A percentile compares a stretch with the other conserved stretches of the same genome.
phyloP scores from a whole-genome alignment of 345 rosid species.

The Eucalyptus cladocalyx region DNA sequence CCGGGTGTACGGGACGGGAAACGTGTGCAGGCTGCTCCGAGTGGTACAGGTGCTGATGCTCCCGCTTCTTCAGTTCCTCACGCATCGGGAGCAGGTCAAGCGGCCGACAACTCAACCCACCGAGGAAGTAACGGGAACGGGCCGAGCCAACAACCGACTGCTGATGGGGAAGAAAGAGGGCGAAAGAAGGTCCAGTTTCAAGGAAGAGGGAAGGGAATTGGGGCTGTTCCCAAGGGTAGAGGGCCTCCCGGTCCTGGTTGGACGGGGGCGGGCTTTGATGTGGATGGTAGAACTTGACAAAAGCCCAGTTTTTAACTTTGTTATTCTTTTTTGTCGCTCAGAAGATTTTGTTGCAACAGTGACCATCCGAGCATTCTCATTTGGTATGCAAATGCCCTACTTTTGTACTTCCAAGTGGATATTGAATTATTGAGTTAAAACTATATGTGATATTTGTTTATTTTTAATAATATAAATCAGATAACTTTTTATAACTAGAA shows the following conservation, averaged over 20 bases:
- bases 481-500: not conserved
- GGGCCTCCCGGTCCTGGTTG: conserved; percentile 50
- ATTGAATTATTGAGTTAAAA: not conserved
- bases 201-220: conserved; percentile 61
- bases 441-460: not conserved
- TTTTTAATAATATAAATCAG: not conserved
- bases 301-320: not conserved
- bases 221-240: conserved; percentile 44
- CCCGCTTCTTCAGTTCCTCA: conserved; percentile 15
- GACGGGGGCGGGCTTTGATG: conserved; percentile 75
- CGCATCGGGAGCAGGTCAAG: conserved; percentile 7
- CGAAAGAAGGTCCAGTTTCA: conserved; percentile 46
- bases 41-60: not conserved
- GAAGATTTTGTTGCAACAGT: not conserved
- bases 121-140: conserved; percentile 20
- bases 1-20: conserved; percentile 30
- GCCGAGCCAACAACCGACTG: conserved; percentile 23
- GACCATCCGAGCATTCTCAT: not conserved
- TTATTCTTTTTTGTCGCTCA: not conserved
- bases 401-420: not conserved
- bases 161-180: conserved; percentile 44
- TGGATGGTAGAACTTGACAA: conserved; percentile 47
- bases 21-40: conserved; percentile 7
- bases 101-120: conserved; percentile 10
- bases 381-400: not conserved